Percentiles rank a stretch among this genome's conserved stretches.
These are phyloP conservation scores for Monotropa hypopitys DNA, from an alignment of 179 eudicot species.

Conservation along the genomic window DNA sequence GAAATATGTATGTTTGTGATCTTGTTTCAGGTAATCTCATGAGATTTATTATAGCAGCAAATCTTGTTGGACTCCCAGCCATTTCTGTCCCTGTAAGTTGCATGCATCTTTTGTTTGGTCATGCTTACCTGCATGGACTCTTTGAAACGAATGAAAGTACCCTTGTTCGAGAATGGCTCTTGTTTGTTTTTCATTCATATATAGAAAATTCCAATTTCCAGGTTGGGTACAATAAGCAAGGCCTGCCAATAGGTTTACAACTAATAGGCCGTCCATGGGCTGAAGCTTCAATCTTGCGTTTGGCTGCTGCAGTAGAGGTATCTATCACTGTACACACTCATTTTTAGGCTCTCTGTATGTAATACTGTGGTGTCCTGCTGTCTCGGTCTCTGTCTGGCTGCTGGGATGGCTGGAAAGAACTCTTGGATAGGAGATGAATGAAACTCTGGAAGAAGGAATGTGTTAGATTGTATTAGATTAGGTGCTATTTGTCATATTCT, in stretches of 20 bases:
- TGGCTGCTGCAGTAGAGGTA: constrained; percentile 86
- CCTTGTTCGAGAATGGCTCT: neutral
- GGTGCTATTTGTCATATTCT: too few species aligned
- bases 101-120: neutral
- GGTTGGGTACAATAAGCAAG: constrained; percentile 91
- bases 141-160: neutral
- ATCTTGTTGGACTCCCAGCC: constrained; percentile 93
- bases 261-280: constrained; percentile 85
- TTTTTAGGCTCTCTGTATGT: neutral
- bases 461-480: too few species aligned
- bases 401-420: too few species aligned
- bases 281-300: constrained; percentile 76
- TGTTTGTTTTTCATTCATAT: neutral
- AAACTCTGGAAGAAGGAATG: too few species aligned
- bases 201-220: constrained; percentile 15
- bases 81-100: constrained; percentile 73
- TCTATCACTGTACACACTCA: neutral
- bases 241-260: constrained; percentile 91
- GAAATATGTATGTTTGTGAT: neutral
- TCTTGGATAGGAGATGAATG: too few species aligned
- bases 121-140: neutral
- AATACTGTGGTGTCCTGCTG: too few species aligned
- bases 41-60: constrained; percentile 70
- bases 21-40: constrained; percentile 56
- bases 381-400: too few species aligned